Evolutionary conservation across 805 yeast species (phyloP).

Genomic region (Lachancea nothofagi): DNA sequence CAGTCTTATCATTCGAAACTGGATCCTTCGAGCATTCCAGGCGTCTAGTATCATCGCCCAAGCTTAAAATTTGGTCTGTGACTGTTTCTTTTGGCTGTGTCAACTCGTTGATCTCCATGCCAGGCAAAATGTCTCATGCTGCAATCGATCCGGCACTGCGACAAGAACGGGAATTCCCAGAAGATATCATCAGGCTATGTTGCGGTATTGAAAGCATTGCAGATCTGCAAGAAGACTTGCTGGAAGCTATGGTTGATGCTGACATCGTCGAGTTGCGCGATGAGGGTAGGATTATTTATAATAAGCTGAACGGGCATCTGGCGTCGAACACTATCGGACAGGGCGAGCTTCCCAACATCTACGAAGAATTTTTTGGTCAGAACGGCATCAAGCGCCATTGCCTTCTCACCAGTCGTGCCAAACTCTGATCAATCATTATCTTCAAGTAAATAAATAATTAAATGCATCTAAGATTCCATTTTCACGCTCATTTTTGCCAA

Average conservation of each 20-base stretch:
- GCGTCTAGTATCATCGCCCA: slow-evolving; percentile 64
- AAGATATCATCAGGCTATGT: slow-evolving; percentile 83
- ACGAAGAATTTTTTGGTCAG: slow-evolving; percentile 22
- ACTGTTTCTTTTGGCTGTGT: slow-evolving; percentile 95
- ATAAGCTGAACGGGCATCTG: slow-evolving; percentile 18
- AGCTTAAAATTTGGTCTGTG: slow-evolving; percentile 63
- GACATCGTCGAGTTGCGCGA: slow-evolving; percentile 45
- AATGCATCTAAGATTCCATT: no score
- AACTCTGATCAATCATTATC: no score
- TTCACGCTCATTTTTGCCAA: no score
- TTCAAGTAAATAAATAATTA: background rate
- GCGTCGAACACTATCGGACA: slow-evolving; percentile 21
- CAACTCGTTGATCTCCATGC: slow-evolving; percentile 86
- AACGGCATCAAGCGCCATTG: slow-evolving; percentile 4
- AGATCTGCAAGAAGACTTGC: slow-evolving; percentile 78
- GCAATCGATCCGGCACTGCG: slow-evolving; percentile 84
- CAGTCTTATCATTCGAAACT: slow-evolving; percentile 84
- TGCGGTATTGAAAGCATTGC: slow-evolving; percentile 82
- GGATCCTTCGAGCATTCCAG: slow-evolving; percentile 64
- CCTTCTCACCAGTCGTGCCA: slow-evolving; percentile 4
- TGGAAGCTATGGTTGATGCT: slow-evolving; percentile 60
- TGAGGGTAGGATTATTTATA: slow-evolving; percentile 25
- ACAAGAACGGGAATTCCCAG: slow-evolving; percentile 85
- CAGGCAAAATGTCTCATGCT: slow-evolving; percentile 97
- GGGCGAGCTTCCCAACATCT: slow-evolving; percentile 16